These are phyloP conservation scores for Magnaporthiopsis poae DNA, from an alignment of 2,329 filamentous ascomycete species.

Conservation along the genomic window DNA sequence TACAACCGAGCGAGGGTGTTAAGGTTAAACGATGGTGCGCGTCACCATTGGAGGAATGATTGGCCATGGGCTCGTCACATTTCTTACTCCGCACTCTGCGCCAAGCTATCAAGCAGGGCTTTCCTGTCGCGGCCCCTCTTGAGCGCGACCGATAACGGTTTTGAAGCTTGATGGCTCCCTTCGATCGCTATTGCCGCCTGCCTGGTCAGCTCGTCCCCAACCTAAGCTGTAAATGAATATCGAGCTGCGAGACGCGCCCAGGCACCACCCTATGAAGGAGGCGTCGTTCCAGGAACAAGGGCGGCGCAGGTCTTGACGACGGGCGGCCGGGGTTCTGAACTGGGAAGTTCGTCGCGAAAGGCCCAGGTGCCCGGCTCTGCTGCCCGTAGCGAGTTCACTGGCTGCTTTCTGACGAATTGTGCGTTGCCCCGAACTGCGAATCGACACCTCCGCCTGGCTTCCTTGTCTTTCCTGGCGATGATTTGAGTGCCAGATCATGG, in stretches of 20 bases:
- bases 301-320: not conserved
- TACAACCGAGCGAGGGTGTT: not conserved
- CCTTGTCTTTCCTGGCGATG: not conserved
- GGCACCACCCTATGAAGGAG: not conserved
- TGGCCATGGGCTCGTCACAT: not conserved
- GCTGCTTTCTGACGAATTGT: not conserved
- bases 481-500: not conserved
- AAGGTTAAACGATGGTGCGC: not conserved
- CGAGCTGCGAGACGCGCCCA: not conserved
- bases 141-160: not conserved
- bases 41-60: not conserved
- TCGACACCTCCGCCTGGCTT: not conserved
- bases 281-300: not conserved
- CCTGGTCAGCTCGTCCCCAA: not conserved
- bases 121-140: not conserved
- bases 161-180: not conserved
- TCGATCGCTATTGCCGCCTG: not conserved
- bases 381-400: not conserved
- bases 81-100: not conserved
- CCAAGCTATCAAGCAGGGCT: not conserved
- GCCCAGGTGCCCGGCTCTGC: not conserved
- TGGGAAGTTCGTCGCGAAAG: not conserved
- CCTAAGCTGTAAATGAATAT: not conserved
- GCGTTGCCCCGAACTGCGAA: not conserved
- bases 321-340: not conserved